A percentile compares a stretch with the other conserved stretches of the same genome.
These are phyloP conservation scores for Boletus pseudopeckii DNA, from an alignment of 768 basidiomycete genomes.

Conservation along the genomic window DNA sequence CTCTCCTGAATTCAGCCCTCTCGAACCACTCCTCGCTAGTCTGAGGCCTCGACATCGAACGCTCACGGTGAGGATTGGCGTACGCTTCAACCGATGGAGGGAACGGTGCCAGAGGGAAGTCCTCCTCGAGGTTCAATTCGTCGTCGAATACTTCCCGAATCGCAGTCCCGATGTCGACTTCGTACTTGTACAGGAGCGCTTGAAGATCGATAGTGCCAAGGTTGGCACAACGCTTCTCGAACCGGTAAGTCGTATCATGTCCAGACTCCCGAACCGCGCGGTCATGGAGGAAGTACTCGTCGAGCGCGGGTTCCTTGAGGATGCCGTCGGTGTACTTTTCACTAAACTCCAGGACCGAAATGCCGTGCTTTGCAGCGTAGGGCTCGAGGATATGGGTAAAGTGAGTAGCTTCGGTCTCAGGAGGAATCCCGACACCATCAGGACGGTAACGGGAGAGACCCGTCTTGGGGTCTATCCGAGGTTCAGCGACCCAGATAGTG, in stretches of 20 bases:
- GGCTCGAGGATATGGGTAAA: constrained; percentile 98
- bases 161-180: constrained; percentile 96
- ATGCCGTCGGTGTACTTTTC: constrained; percentile 89
- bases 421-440: constrained; percentile 92
- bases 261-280: constrained; percentile 95
- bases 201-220: constrained; percentile 96
- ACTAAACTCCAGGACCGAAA: constrained; percentile 94
- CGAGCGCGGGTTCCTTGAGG: constrained; percentile 81
- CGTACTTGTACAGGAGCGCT: constrained; percentile 96
- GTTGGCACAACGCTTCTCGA: constrained; percentile 97
- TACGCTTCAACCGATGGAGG: constrained; percentile 76
- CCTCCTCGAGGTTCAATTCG: constrained; percentile 86
- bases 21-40: constrained; percentile 90
- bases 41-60: constrained; percentile 59
- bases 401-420: constrained; percentile 97
- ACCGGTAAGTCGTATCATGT: constrained; percentile 94
- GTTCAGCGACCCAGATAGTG: constrained; percentile 93
- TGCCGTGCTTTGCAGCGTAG: constrained; percentile 85
- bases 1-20: constrained; percentile 78
- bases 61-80: constrained; percentile 55
- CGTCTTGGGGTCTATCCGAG: constrained; percentile 90
- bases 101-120: constrained; percentile 89
- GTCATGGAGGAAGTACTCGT: constrained; percentile 98
- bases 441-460: constrained; percentile 94
- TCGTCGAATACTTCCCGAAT: constrained; percentile 95